Conservation (phyloP, 2,329 filamentous ascomycete species). For the Pestalotiopsis sp. region DNA sequence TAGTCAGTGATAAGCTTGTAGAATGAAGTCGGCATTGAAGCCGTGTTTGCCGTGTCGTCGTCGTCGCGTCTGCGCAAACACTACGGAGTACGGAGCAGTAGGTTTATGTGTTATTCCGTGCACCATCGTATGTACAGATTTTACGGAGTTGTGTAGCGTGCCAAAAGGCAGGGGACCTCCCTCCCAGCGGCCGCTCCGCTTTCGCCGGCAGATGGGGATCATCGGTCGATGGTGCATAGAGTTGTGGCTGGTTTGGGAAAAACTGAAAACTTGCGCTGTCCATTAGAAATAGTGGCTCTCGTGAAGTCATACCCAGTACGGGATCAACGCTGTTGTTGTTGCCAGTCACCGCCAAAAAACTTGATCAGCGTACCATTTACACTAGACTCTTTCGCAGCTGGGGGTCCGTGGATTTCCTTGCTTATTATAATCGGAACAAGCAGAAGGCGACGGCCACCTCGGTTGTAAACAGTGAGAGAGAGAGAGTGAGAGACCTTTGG, state of each 20-base stretch:
- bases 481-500: too few species aligned
- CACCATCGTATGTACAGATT: neutral
- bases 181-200: neutral
- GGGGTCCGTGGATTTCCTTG: too few species aligned
- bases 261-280: neutral
- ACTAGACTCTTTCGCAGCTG: too few species aligned
- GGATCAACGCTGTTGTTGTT: neutral
- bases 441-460: neutral
- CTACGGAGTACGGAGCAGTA: too few species aligned
- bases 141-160: neutral
- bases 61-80: neutral
- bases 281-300: neutral
- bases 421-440: neutral
- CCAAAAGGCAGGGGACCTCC: neutral
- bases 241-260: neutral
- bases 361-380: too few species aligned
- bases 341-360: too few species aligned
- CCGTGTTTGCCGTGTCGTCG: neutral
- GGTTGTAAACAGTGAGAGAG: too few species aligned
- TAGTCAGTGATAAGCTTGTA: neutral
- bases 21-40: neutral
- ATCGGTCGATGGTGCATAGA: neutral
- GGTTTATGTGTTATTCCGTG: neutral
- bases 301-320: neutral
- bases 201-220: slow-evolving; percentile 9